phyloP scores from a whole-genome alignment of 2,329 filamentous ascomycete genomes.

The Rugonectria rugulosa region DNA sequence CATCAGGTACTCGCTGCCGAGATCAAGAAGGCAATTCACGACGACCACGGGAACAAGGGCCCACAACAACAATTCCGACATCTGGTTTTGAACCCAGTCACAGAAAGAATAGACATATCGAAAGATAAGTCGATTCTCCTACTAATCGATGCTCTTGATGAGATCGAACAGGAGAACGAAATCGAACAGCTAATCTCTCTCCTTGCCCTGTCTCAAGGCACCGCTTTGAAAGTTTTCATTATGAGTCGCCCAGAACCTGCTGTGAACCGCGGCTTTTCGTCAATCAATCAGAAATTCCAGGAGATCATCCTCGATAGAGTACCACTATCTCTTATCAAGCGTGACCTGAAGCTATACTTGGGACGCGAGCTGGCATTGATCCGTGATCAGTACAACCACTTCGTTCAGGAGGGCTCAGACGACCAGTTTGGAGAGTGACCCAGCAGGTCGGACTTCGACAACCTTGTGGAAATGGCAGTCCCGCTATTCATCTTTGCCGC shows the following conservation, averaged over 20 bases:
- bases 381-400: conserved; percentile 31
- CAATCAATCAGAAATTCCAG: conserved; percentile 29
- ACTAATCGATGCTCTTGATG: neutral
- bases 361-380: conserved; percentile 41
- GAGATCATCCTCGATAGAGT: conserved; percentile 48
- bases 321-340: conserved; percentile 38
- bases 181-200: neutral
- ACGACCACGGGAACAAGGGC: neutral
- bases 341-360: conserved; percentile 48
- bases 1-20: neutral
- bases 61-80: neutral
- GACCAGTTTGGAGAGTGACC: conserved; percentile 42
- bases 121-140: neutral
- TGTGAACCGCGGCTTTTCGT: neutral
- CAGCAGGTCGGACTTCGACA: neutral
- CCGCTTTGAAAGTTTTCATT: neutral
- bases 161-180: neutral
- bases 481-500: conserved; percentile 48
- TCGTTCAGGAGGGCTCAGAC: neutral
- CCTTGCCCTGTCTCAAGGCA: neutral
- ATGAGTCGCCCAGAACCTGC: neutral
- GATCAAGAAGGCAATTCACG: neutral
- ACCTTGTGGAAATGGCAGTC: conserved; percentile 39
- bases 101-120: too few relatives aligned
- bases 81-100: neutral